Evolutionary conservation across 2,329 filamentous ascomycete genomes (phyloP), one percentile per base, ranked within the genome.

Genomic region (Claviceps fusiformis): DNA sequence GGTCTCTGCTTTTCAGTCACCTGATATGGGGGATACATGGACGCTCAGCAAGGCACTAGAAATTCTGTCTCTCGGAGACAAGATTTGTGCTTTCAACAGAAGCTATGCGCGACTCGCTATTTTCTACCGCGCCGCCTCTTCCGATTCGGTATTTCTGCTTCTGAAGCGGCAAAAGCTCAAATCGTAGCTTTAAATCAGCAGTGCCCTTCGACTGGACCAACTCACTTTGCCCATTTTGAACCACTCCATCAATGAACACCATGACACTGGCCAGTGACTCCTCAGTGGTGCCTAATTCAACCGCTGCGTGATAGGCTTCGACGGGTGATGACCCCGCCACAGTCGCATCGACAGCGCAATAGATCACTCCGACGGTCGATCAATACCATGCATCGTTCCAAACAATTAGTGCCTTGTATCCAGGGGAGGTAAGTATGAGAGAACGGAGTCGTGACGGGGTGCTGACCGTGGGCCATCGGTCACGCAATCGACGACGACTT

Each of bases 401-500:
- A 8, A 10, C 9, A 4, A 11, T 19, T 44, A 24, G n/a, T 24
- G 44, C 44, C 24, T 46, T 15, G 24, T 29, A 5, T 27, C 24
- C 44, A 46, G 44, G 15, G 10, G 2, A 7, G 10, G 35, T 46
- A 11, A 27, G 44, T 7, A 15, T 27, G 24, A 29, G 24, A 27
- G 19, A 46, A 2, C 5, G 24, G 11, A 24, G 44, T 27, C 10
- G 44, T 33, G 33, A 7, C 31, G 49, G 54, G 44, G 49, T 41
- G 24, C 44, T 31, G 44, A 31, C 43, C 45, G 44, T 41, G 15
- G 15, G n/a, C 35, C 35, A 17, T 50, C 35, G 50, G 54, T 55
- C 54, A 53, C 50, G 54, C 54, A 50, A 52, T 55, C 54, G 33
- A 31, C 50, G 27, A 45, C 43, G 43, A 45, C 43, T 45, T 45